Percentiles rank a stretch among this genome's conserved stretches.
Conservation (phyloP, 2,329 filamentous ascomycete species). For the Dryadomyces quercivorus region DNA sequence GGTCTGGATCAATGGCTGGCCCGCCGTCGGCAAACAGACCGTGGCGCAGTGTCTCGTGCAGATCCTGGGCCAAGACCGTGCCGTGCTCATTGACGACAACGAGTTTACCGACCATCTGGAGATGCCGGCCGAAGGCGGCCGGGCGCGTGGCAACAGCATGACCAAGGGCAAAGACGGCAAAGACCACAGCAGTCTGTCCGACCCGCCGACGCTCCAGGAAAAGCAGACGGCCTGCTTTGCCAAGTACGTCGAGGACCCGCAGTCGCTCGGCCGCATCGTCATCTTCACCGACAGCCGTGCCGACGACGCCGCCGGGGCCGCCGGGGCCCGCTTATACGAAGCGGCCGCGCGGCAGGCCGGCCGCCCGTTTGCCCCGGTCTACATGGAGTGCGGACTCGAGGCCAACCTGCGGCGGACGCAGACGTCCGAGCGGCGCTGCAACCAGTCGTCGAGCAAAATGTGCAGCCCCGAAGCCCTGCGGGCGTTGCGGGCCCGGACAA, state of each 20-base stretch:
- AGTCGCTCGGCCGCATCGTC: conserved; percentile 12
- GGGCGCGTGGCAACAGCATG: neutral
- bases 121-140: neutral
- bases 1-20: conserved; percentile 23
- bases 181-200: neutral
- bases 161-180: neutral
- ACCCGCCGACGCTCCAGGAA: neutral
- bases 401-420: conserved; percentile 15
- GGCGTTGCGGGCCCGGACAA: conserved; percentile 4
- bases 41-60: conserved; percentile 20
- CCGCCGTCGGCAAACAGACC: conserved; percentile 20
- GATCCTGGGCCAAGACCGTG: conserved; percentile 18
- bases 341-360: conserved; percentile 14
- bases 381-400: conserved; percentile 13
- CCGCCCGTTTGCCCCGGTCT: conserved; percentile 17
- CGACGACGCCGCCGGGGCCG: conserved; percentile 14
- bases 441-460: conserved; percentile 3
- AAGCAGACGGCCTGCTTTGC: conserved; percentile 14
- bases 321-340: conserved; percentile 14
- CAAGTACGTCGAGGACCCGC: conserved; percentile 13
- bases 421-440: conserved; percentile 13
- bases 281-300: conserved; percentile 19
- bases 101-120: conserved; percentile 9
- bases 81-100: conserved; percentile 15
- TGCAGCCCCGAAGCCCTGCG: neutral